phyloP scores from a whole-genome alignment of 164 flowering plant genomes.

The Taxillus chinensis region DNA sequence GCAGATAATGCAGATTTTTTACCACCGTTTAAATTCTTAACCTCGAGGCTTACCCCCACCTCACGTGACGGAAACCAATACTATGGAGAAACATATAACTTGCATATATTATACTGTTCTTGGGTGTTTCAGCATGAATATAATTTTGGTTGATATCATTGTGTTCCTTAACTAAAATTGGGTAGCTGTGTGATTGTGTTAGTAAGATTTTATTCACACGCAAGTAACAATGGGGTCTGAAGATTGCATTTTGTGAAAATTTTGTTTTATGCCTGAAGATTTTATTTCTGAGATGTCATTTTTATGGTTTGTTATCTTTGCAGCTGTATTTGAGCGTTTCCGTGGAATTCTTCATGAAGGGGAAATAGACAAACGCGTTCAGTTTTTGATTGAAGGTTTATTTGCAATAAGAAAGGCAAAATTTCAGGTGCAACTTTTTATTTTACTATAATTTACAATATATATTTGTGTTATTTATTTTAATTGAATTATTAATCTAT shows the following conservation, averaged over 20 bases:
- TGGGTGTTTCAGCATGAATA: too few species aligned
- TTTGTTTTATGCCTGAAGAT: neutral
- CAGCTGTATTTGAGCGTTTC: conserved; percentile 92
- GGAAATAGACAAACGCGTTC: conserved; percentile 89
- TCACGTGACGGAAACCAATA: too few species aligned
- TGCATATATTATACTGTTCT: too few species aligned
- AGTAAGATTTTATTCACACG: too few species aligned
- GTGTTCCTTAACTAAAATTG: too few species aligned
- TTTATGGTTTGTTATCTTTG: conserved; percentile 4
- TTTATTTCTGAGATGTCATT: neutral
- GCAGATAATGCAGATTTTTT: too few species aligned
- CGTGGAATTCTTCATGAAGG: conserved; percentile 98
- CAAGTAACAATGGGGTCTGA: too few species aligned
- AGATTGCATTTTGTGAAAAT: neutral
- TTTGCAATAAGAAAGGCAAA: conserved; percentile 94
- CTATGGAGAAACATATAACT: too few species aligned
- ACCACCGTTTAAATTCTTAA: too few species aligned
- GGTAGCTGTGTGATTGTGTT: too few species aligned
- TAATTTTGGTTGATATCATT: too few species aligned
- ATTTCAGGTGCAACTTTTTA: conserved; percentile 51
- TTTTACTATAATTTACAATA: neutral
- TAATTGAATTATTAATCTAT: neutral
- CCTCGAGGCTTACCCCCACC: too few species aligned
- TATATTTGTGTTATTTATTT: neutral
- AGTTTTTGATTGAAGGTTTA: conserved; percentile 88